Conservation (phyloP, 2,329 filamentous ascomycete species). For the Sclerotinia glacialis region DNA sequence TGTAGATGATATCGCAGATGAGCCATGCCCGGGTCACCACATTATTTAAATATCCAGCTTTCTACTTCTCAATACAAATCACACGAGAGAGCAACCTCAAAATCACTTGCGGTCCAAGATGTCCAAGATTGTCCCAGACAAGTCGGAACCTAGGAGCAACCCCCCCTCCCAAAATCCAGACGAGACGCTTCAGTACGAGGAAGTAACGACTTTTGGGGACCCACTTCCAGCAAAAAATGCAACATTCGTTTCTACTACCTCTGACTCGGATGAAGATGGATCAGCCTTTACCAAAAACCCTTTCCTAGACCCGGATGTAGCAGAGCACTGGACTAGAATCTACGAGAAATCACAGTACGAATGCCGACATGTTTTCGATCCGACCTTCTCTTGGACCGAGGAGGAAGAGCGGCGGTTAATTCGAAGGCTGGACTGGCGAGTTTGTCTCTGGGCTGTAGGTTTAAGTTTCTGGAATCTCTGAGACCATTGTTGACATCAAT, state of each 20-base stretch:
- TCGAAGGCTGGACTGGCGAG: conserved; percentile 30
- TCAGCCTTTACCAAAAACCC: conserved; percentile 25
- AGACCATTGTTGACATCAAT: conserved; percentile 44
- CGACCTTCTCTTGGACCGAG: conserved; percentile 31
- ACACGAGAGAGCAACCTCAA: not conserved
- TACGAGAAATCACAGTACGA: conserved; percentile 36
- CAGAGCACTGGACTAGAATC: conserved; percentile 27
- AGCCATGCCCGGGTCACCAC: not conserved
- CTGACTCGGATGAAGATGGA: conserved; percentile 28
- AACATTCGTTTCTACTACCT: conserved; percentile 5
- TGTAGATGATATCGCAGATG: not conserved
- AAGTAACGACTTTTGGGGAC: conserved; percentile 24
- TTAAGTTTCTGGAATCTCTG: not conserved
- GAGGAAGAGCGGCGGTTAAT: conserved; percentile 34
- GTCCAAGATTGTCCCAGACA: conserved; percentile 3
- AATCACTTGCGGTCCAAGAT: conserved; percentile 8
- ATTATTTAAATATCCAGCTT: conserved; percentile 6
- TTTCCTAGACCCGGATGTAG: conserved; percentile 35
- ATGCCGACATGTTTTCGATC: conserved; percentile 33
- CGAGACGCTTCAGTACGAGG: conserved; percentile 25
- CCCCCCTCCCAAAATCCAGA: conserved; percentile 3
- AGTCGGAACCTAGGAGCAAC: not conserved
- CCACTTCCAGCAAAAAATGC: conserved; percentile 21
- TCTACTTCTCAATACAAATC: not conserved
- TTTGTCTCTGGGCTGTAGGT: conserved; percentile 32